phyloP scores from a whole-genome alignment of 768 basidiomycete species.

The Lactarius trivialis region DNA sequence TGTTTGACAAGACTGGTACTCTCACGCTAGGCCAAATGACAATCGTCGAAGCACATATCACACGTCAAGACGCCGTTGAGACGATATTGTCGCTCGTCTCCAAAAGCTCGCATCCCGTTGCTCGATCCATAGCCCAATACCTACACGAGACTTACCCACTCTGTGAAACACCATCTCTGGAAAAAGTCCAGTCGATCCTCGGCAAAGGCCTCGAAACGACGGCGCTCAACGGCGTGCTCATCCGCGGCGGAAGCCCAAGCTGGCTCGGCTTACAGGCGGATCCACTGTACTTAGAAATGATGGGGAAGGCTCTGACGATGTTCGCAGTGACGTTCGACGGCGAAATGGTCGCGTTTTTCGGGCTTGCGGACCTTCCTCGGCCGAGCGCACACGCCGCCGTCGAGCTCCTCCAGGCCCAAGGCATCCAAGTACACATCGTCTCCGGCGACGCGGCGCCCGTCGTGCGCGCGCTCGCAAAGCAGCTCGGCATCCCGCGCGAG shows the following conservation, averaged over 20 bases:
- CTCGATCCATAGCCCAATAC: conserved; percentile 31
- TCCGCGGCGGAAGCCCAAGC: conserved; percentile 34
- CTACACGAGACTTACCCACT: conserved; percentile 23
- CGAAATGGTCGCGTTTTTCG: conserved; percentile 32
- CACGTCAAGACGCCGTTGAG: conserved; percentile 24
- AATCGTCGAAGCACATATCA: conserved; percentile 33
- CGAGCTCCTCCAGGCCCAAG: conserved; percentile 29
- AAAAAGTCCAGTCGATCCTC: conserved; percentile 28
- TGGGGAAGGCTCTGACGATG: conserved; percentile 38
- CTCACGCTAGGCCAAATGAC: conserved; percentile 39
- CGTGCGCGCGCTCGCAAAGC: conserved; percentile 35
- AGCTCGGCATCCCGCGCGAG: conserved; percentile 34
- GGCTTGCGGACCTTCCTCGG: conserved; percentile 40
- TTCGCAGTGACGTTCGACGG: conserved; percentile 34
- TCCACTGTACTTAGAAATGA: conserved; percentile 30
- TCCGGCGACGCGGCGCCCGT: conserved; percentile 44
- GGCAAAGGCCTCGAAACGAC: conserved; percentile 34
- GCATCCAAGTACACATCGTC: conserved; percentile 40
- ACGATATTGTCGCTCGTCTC: conserved; percentile 30
- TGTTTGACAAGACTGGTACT: conserved; percentile 59
- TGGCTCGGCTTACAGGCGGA: conserved; percentile 33
- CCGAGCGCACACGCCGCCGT: conserved; percentile 37
- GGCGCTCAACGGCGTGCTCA: conserved; percentile 28
- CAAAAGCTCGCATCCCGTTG: conserved; percentile 34
- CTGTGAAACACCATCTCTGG: conserved; percentile 2